Evolutionary conservation across 2,329 filamentous ascomycete species (phyloP), one percentile per base, ranked within the genome.

Genomic region (Fusarium odoratissimum): DNA sequence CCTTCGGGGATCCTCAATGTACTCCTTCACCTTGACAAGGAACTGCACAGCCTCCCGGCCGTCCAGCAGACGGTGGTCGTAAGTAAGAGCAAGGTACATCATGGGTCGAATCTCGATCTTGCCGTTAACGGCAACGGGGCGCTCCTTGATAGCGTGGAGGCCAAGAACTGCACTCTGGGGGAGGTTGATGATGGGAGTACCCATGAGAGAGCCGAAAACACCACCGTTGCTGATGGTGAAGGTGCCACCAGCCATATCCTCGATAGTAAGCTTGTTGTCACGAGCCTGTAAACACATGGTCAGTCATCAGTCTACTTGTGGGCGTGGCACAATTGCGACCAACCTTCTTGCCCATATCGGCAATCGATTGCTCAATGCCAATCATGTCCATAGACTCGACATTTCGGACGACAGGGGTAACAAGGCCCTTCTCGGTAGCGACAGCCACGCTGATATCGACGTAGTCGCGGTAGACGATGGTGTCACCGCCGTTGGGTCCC

Each of bases 1-100:
- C 79, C 93, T 92, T 75, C 94, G 88, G 42, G 95, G 95, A 80
- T 98, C 96, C 86, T 98, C 95, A 76, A 98, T 97, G 81, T 93
- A 97, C 83, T 98, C 94, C 90, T 98, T 98, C 79, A 99, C 87
- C 90, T 97, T 97, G 69, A 98, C 92, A 76, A 98, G 87, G 88
- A 98, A 98, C 71, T 95, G 96, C 44, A 97, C 95, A 51, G 95
- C 96, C 86, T 98, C 95, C 81, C 95, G 91, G 56, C 96, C 96
- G 82, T 98, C 96, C 30, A 99, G 88, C 55, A 99, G 90, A 80
- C 96, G 93, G 85, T 99, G 96, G 82, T 99, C 96, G 81, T 99
- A 99, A 19, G 96, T 99, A 67, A 99, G 88, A 45, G 96, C 96
- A 73, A 99, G 90, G 83, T 97, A 98, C 96, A 99, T 99, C 95